Base-by-base conservation (phyloP, 2,329 filamentous ascomycete species). In the Hypoxylon sp. region DNA sequence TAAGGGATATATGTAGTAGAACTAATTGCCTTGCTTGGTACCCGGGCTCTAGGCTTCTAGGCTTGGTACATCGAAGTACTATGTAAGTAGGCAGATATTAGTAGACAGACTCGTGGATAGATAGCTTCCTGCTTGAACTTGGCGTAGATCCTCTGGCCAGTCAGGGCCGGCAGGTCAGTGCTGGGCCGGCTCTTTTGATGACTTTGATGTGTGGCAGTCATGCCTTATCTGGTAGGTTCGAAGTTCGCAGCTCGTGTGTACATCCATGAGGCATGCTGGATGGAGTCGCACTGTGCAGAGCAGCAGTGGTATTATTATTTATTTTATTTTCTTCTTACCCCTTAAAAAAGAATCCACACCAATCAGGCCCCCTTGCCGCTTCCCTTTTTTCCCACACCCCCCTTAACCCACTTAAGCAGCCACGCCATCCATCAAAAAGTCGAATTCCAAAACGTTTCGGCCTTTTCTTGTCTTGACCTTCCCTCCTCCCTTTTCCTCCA, bases 401-500 rank as follows among this genome's bases (percentile, higher is more conserved):
- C 43, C 48, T 33, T n/a, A 17, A 3, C 51, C 35, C 35, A n/a
- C 48, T 64, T 67, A 56, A 54, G 56, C 17, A 69, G 65, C 57
- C 64, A 67, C 67, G 64, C 67, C 64, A 57, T 65, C 66, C 64
- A 68, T 68, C 69, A 60, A 67, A n/a, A 65, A 69, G 65, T 64
- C 58, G 65, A 65, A 71, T 71, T 73, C 68, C 70, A 71, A 73
- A 71, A 72, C 71, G 71, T 72, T 68, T 72, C 69, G 71, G 71
- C 55, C 67, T 71, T 72, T 72, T 73, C 69, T 69, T 66, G 67
- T 69, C 65, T 68, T 69, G 67, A 70, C 53, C 55, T 51, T 62
- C 62, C 62, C 61, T 65, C 63, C 38, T 64, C 58, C 53, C 55
- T 64, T 54, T 47, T 65, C 57, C 60, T 47, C 50, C 56, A 53